A percentile compares a stretch with the other conserved stretches of the same genome.
phyloP scores from a whole-genome alignment of 805 yeast species.

The Vanderwaltozyma verrucispora region DNA sequence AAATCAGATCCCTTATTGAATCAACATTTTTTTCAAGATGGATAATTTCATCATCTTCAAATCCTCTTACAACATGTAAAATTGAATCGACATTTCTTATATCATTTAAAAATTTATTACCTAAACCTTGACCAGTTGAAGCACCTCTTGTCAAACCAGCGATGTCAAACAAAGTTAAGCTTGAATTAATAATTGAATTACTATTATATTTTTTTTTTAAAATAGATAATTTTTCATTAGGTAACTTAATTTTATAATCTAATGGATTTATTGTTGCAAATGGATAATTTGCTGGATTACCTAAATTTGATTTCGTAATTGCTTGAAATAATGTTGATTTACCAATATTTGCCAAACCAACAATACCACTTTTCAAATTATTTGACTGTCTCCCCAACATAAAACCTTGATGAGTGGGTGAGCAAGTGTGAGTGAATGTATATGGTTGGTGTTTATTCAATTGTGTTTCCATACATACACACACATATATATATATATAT shows the following conservation, averaged over 20 bases:
- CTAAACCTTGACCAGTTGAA: conserved; percentile 74
- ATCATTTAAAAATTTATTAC: conserved; percentile 70
- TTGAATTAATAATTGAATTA: conserved; percentile 55
- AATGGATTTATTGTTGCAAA: conserved; percentile 85
- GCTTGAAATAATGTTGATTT: conserved; percentile 97
- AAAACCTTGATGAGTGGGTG: no score
- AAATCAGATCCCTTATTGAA: conserved; percentile 66
- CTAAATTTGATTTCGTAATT: conserved; percentile 82
- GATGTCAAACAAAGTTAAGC: conserved; percentile 62
- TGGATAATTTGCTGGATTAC: conserved; percentile 96
- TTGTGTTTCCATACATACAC: no score
- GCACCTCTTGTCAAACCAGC: conserved; percentile 81
- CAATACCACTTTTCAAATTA: conserved; percentile 75
- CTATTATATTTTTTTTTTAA: conserved; percentile 48
- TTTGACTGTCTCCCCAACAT: conserved; percentile 73
- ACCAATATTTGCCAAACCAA: conserved; percentile 91
- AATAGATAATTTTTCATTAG: conserved; percentile 48
- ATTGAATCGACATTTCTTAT: conserved; percentile 75
- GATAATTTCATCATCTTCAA: conserved; percentile 64
- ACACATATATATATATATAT: no score
- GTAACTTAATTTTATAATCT: conserved; percentile 64
- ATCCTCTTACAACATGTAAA: conserved; percentile 69
- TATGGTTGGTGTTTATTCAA: no score
- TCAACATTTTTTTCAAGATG: conserved; percentile 65
- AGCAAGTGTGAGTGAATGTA: no score